Percentiles rank a stretch among this genome's conserved stretches.
phyloP scores from a whole-genome alignment of 2,329 filamentous ascomycete species.

The Onygena corvina region DNA sequence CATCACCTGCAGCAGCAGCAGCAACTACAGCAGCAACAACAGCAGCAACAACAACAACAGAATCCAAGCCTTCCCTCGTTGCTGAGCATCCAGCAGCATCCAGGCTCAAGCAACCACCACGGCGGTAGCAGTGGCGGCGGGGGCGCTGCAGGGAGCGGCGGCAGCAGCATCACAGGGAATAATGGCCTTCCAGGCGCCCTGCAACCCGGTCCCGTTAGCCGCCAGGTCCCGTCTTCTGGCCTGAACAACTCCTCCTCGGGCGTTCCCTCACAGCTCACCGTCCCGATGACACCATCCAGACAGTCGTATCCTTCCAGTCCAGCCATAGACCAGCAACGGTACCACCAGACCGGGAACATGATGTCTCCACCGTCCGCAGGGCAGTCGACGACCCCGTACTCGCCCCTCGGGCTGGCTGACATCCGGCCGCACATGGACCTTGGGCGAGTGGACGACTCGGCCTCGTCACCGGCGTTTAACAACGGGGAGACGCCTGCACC shows the following conservation, averaged over 20 bases:
- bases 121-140: conserved; percentile 35
- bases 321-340: conserved; percentile 48
- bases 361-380: conserved; percentile 44
- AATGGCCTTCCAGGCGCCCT: conserved; percentile 47
- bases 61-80: conserved; percentile 22
- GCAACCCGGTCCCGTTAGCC: conserved; percentile 43
- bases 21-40: too few relatives aligned
- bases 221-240: conserved; percentile 44
- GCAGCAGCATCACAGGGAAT: conserved; percentile 29
- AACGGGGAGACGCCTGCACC: conserved; percentile 54
- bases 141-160: too few relatives aligned
- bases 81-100: conserved; percentile 5
- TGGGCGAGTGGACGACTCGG: conserved; percentile 58
- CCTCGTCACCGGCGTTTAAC: conserved; percentile 47
- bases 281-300: conserved; percentile 48
- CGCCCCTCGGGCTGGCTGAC: conserved; percentile 79
- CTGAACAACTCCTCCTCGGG: conserved; percentile 46
- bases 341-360: conserved; percentile 51
- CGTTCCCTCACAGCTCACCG: conserved; percentile 33
- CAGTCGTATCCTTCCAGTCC: conserved; percentile 58
- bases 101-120: conserved; percentile 6
- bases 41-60: too few relatives aligned
- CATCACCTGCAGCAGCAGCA: conserved; percentile 41
- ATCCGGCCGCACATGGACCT: conserved; percentile 81
- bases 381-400: conserved; percentile 55